Evolutionary conservation across 2,329 filamentous ascomycete genomes (phyloP).

Genomic region (Ascochyta lentis): DNA sequence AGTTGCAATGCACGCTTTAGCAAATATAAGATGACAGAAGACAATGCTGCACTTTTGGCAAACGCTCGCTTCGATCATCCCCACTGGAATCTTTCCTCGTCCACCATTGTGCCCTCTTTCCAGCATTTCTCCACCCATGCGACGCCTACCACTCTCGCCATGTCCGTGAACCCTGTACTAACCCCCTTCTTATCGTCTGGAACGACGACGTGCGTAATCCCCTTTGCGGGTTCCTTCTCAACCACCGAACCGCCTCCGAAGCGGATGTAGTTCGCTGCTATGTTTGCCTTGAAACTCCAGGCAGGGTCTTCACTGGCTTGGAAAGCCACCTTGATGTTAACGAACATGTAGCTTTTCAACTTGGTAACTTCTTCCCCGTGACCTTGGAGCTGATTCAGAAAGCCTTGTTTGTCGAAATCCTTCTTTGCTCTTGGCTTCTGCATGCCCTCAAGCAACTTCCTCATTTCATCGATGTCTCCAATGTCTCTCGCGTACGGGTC

Average conservation of each 20-base stretch:
- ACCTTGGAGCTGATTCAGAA: slow-evolving; percentile 38
- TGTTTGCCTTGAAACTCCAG: slow-evolving; percentile 42
- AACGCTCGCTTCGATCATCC: slow-evolving; percentile 24
- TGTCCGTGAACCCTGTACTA: slow-evolving; percentile 41
- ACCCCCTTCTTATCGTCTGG: slow-evolving; percentile 54
- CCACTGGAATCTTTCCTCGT: slow-evolving; percentile 63
- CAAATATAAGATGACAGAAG: too few species aligned
- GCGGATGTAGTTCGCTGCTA: slow-evolving; percentile 64
- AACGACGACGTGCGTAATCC: slow-evolving; percentile 77
- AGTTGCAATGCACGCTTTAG: too few species aligned
- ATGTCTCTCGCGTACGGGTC: slow-evolving; percentile 84
- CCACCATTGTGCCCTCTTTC: slow-evolving; percentile 76
- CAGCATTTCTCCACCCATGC: slow-evolving; percentile 83
- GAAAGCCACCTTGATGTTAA: slow-evolving; percentile 33
- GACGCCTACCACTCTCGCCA: slow-evolving; percentile 73
- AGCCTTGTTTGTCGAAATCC: slow-evolving; percentile 25
- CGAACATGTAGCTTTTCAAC: slow-evolving; percentile 43
- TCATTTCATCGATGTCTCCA: slow-evolving; percentile 66
- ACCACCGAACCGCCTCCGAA: slow-evolving; percentile 73
- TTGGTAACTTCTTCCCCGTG: slow-evolving; percentile 32
- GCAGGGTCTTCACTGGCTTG: slow-evolving; percentile 11
- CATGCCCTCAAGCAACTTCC: slow-evolving; percentile 49
- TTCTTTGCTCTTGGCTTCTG: slow-evolving; percentile 24
- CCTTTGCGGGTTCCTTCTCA: slow-evolving; percentile 58
- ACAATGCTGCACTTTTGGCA: not conserved